phyloP scores from a whole-genome alignment of 495 filamentous ascomycete genomes.

The Penicillium verhagenii region DNA sequence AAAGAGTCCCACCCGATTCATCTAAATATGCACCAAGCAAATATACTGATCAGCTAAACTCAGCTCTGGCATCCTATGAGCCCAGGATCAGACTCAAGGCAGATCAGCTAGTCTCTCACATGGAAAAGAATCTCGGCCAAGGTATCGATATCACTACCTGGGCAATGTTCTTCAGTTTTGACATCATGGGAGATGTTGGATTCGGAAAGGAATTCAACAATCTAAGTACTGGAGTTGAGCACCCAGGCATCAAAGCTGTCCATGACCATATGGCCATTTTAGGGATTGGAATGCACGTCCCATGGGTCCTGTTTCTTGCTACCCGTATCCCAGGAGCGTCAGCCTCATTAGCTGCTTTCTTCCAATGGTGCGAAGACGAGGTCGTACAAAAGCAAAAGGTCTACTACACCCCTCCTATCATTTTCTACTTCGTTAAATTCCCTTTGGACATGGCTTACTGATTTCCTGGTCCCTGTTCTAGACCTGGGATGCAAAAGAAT shows the following conservation, averaged over 20 bases:
- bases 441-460: too few relatives aligned
- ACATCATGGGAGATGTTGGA: constrained; percentile 15
- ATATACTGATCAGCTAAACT: background rate
- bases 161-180: constrained; percentile 17
- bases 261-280: constrained; percentile 16
- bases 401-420: background rate
- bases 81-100: background rate
- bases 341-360: background rate
- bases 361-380: constrained; percentile 3
- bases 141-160: constrained; percentile 7
- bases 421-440: too few relatives aligned
- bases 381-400: background rate
- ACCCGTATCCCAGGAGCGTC: background rate
- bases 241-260: constrained; percentile 50
- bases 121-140: constrained; percentile 3
- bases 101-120: constrained; percentile 1
- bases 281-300: background rate
- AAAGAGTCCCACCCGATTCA: too few relatives aligned
- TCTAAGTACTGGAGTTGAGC: constrained; percentile 34
- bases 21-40: background rate
- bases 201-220: constrained; percentile 19
- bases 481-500: background rate
- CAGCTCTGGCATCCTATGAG: background rate
- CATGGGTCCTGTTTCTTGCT: background rate
- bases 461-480: background rate